Evolutionary conservation across 768 basidiomycete species (phyloP), one percentile per base, ranked within the genome.

Genomic region (Leccinum rimulosum): DNA sequence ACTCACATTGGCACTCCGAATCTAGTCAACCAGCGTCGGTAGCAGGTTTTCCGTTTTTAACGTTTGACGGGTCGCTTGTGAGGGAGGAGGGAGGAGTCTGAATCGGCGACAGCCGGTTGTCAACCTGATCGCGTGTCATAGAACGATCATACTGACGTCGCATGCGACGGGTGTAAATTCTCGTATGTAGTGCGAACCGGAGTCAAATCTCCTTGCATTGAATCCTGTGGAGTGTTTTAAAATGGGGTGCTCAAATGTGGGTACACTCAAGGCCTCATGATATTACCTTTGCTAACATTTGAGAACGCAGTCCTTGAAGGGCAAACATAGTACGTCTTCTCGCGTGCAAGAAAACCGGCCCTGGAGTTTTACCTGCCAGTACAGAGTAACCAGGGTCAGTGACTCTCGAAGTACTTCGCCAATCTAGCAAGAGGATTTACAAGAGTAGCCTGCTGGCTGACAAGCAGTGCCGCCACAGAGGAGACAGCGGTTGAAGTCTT

Each of bases 11-110:
- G 43, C 35, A 50, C 19, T 52, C 30, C 35, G 35, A 15, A 50
- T 48, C 36, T 36, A 48, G 38, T 25, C 15, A 47, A 30, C 31
- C 10, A 28, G 28, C 30, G 52, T 64, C 36, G 25, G 28, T 2
- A 4, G 27, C 31, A 35, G 28, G 40, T 30, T 55, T 35, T 19
- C 38, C 49, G 40, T 38, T 58, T 30, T 50, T 10, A 50, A 25
- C 35, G 11, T 54, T 59, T 57, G 58, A 49, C 57, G 55, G 47
- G 47, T 45, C 58, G 56, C 56, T 58, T 56, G 47, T 25, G 43
- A 43, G 43, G 43, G 40, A 40, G 40, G 33, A 6, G 4, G 11
- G 54, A 48, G 45, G 31, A 17, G 12, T 52, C 31, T 14, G 22
- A 48, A 35, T 51, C 47, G 54, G 55, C 33, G 19, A 49, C 43